A percentile compares a stretch with the other conserved stretches of the same genome.
Evolutionary conservation across 345 rosid species (phyloP).

Genomic region (Acer campestre): DNA sequence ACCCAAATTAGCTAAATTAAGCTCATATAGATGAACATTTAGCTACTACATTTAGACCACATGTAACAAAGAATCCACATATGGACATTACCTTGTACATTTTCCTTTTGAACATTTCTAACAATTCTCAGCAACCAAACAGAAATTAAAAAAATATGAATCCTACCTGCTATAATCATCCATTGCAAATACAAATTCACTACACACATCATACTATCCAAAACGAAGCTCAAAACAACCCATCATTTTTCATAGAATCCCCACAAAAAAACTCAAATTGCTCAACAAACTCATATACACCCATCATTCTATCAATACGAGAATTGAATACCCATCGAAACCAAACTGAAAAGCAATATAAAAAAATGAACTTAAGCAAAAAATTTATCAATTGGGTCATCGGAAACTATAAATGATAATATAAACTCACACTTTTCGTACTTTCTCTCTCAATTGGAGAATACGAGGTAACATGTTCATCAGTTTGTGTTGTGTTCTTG

Average conservation of each 20-base stretch:
- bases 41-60: too few relatives aligned
- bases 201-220: neutral
- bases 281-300: neutral
- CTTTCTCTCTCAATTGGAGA: constrained; percentile 67
- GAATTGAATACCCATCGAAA: constrained; percentile 3
- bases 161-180: neutral
- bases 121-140: neutral
- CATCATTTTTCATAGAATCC: neutral
- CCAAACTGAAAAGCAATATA: neutral
- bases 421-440: constrained; percentile 68
- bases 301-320: constrained; percentile 5
- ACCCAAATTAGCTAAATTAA: neutral
- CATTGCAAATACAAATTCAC: neutral
- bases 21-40: neutral
- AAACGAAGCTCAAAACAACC: neutral
- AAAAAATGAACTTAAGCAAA: neutral
- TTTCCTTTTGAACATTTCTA: neutral
- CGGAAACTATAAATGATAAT: neutral
- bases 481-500: too few relatives aligned
- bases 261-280: neutral
- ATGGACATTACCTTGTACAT: neutral
- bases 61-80: too few relatives aligned
- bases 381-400: neutral
- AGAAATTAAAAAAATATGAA: neutral
- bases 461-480: constrained; percentile 24